Evolutionary conservation across 83 land plant genomes (phyloP), one percentile per base, ranked within the genome.

Genomic region (Thuja plicata): DNA sequence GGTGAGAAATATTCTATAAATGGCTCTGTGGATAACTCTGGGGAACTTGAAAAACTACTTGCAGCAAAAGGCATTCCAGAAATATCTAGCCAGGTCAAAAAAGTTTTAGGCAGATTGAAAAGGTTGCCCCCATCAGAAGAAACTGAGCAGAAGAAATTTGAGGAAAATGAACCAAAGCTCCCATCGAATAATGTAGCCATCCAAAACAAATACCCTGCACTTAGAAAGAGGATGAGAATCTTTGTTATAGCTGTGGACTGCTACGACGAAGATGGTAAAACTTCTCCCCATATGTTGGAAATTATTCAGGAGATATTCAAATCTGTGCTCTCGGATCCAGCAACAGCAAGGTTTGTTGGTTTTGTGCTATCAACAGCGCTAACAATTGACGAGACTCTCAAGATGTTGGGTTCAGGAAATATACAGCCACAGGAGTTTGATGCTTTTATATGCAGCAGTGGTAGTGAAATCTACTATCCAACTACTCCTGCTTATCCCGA

Each of bases 381-480:
- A 96, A 91, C 94, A 3, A 38, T 95, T 60, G 80, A 88, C 8
- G 98, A 97, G 76, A 91, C 92, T 40, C 40, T 93, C 15, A 82
- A 88, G 5, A 88, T 97, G 37, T 71, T 96, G 91, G 92, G 87
- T 54, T 90, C 93, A 45, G 95, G 90, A 13, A 93, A 92, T 35
- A 91, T 97, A 50, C 88, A 89, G 85, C 89, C 88, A 55, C 91
- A 74, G 4, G 97, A 96, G 10, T 97, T 97, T 91, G 99, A 97
- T 91, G 99, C 96, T 46, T 79, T 97, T 71, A 94, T 97, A 10
- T 97, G 99, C 87, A 92, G 98, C 88, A 97, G 99, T 91, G 99
- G 98, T 13, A 94, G 99, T 90, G 97, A 96, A 87, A 92, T 97
- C 45, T 95, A 93, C 86, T 97, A 97, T 87, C 99, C 98, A 8